These are phyloP conservation scores for Rhizophora apiculata DNA, from an alignment of 345 rosid genomes.

Conservation along the genomic window DNA sequence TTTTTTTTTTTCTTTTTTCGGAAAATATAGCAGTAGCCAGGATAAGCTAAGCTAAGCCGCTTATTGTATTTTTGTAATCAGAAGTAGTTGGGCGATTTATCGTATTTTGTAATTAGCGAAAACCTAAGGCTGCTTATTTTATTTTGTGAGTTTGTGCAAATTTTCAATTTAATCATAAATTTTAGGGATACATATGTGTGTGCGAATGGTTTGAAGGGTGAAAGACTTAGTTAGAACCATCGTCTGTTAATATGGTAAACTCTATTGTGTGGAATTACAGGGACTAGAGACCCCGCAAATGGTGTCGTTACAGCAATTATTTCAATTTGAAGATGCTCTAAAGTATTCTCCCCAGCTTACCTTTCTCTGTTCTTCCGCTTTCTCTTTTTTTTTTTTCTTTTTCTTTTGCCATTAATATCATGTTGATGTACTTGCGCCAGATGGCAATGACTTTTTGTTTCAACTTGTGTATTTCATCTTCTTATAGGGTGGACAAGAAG, in stretches of 20 bases:
- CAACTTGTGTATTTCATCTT: constrained; percentile 10
- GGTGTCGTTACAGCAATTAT: constrained; percentile 19
- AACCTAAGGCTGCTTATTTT: too few species aligned
- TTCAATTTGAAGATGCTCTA: constrained; percentile 21
- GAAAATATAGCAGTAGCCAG: too few species aligned
- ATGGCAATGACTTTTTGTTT: not conserved
- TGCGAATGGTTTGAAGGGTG: too few species aligned
- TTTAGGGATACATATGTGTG: too few species aligned
- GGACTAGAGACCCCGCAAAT: not conserved
- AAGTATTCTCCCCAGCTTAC: constrained; percentile 19
- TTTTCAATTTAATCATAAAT: too few species aligned
- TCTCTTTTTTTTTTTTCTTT: not conserved
- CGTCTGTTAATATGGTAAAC: not conserved
- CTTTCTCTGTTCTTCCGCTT: not conserved
- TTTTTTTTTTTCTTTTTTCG: too few species aligned
- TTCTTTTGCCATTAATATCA: not conserved
- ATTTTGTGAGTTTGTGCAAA: too few species aligned
- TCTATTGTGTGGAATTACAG: not conserved
- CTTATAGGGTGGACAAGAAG: constrained; percentile 40
- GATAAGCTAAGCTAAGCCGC: too few species aligned
- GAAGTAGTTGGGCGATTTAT: too few species aligned
- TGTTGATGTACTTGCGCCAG: not conserved
- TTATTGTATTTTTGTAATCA: too few species aligned
- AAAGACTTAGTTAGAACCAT: not conserved
- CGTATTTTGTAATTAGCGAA: too few species aligned